A percentile compares a stretch with the other conserved stretches of the same genome.
phyloP scores from a whole-genome alignment of 805 yeast genomes.

The Jamesozyma spencerorum region DNA sequence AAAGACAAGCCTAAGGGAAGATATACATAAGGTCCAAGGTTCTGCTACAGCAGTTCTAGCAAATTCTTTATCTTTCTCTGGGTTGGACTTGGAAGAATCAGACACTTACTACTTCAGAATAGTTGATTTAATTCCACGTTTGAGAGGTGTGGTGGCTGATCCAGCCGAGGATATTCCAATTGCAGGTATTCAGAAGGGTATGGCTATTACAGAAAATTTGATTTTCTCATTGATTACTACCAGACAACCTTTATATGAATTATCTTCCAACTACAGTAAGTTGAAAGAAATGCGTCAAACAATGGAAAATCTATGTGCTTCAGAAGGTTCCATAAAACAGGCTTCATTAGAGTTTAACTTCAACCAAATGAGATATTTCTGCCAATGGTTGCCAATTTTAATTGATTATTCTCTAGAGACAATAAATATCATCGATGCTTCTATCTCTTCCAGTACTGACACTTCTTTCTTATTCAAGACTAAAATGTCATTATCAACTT shows the following conservation, averaged over 20 bases:
- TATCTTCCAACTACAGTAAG: slow-evolving; percentile 15
- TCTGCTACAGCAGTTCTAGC: slow-evolving; percentile 57
- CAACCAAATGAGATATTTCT: slow-evolving; percentile 9
- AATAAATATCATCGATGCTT: slow-evolving; percentile 7
- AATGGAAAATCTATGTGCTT: slow-evolving; percentile 16
- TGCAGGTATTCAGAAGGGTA: slow-evolving; percentile 62
- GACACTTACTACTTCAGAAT: slow-evolving; percentile 53
- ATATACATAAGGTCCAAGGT: slow-evolving; percentile 52
- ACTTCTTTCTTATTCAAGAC: slow-evolving; percentile 12
- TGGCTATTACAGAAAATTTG: slow-evolving; percentile 68
- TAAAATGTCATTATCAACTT: slow-evolving; percentile 10
- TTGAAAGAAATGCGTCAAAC: slow-evolving; percentile 14
- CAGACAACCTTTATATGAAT: slow-evolving; percentile 38
- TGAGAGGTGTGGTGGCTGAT: slow-evolving; percentile 53
- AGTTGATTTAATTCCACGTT: slow-evolving; percentile 70
- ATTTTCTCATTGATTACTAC: slow-evolving; percentile 47
- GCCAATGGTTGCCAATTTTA: slow-evolving; percentile 30
- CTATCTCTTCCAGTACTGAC: slow-evolving; percentile 5
- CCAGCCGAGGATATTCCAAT: slow-evolving; percentile 65
- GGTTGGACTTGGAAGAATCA: slow-evolving; percentile 36
- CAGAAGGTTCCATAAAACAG: slow-evolving; percentile 16
- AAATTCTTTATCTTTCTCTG: slow-evolving; percentile 38
- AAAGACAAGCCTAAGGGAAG: slow-evolving; percentile 53
- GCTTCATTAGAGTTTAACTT: slow-evolving; percentile 7
- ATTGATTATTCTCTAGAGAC: slow-evolving; percentile 27